phyloP scores from a whole-genome alignment of 208 protist species.

The Leishmania major region DNA sequence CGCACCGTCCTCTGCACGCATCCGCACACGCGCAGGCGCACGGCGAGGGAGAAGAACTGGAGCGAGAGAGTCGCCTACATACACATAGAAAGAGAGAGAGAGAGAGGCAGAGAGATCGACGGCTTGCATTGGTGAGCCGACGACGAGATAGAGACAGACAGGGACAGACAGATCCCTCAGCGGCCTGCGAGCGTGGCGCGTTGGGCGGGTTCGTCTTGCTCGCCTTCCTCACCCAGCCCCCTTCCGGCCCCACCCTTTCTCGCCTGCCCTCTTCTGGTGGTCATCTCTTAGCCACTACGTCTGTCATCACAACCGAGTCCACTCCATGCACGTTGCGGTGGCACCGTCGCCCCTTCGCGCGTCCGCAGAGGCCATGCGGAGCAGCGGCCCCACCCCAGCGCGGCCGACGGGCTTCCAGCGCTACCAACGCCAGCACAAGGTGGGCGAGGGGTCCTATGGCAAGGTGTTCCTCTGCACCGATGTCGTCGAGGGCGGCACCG shows the following conservation, averaged over 20 bases:
- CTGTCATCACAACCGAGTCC: background rate
- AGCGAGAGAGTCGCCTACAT: background rate
- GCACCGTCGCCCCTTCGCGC: background rate
- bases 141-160: background rate
- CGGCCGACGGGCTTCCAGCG: conserved; percentile 37
- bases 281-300: background rate
- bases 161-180: background rate
- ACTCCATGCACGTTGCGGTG: conserved; percentile 7
- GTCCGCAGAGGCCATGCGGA: background rate
- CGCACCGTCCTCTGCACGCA: background rate
- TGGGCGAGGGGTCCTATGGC: conserved; percentile 98
- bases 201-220: background rate
- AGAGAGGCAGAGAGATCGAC: background rate
- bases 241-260: background rate
- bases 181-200: background rate
- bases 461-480: conserved; percentile 96
- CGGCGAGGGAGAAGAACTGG: background rate
- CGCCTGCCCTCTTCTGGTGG: background rate
- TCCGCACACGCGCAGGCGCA: background rate
- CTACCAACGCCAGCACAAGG: conserved; percentile 93
- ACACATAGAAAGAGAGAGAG: background rate
- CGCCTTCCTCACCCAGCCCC: background rate
- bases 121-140: background rate
- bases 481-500: conserved; percentile 50
- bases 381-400: background rate